Conservation (phyloP, 352 stramenopile genomes). For the Elongisporangium senticosum region DNA sequence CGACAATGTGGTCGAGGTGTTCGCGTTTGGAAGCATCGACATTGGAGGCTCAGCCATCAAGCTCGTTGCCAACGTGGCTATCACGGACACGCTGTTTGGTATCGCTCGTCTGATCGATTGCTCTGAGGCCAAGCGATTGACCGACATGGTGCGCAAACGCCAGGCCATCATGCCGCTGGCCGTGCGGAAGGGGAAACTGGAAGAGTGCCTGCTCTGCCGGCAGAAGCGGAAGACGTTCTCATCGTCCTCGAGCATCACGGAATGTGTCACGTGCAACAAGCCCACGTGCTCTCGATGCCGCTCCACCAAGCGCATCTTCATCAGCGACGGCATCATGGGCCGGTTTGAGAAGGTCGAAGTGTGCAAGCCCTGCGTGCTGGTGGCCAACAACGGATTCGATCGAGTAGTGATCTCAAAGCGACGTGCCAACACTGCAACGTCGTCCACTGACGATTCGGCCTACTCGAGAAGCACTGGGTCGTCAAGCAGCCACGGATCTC, state of each 20-base stretch:
- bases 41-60: constrained; percentile 32
- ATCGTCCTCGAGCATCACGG: background rate
- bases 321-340: constrained; percentile 18
- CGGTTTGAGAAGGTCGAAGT: constrained; percentile 20
- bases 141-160: constrained; percentile 26
- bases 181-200: background rate
- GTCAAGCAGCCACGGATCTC: no score
- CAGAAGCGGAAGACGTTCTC: background rate
- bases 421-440: no score
- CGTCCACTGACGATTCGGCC: no score
- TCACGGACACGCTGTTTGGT: constrained; percentile 25
- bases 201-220: no score
- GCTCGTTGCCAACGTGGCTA: constrained; percentile 33
- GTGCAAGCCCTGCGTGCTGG: constrained; percentile 33
- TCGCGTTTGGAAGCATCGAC: constrained; percentile 53
- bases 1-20: constrained; percentile 43
- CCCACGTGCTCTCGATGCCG: constrained; percentile 34
- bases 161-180: constrained; percentile 1
- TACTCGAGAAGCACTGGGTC: no score
- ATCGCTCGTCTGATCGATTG: constrained; percentile 26
- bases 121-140: constrained; percentile 41
- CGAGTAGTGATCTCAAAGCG: background rate
- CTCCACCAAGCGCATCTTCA: constrained; percentile 33
- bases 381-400: constrained; percentile 9
- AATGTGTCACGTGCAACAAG: constrained; percentile 13